Conservation (phyloP, 768 basidiomycete genomes). For the Phanerochaete sordida region DNA sequence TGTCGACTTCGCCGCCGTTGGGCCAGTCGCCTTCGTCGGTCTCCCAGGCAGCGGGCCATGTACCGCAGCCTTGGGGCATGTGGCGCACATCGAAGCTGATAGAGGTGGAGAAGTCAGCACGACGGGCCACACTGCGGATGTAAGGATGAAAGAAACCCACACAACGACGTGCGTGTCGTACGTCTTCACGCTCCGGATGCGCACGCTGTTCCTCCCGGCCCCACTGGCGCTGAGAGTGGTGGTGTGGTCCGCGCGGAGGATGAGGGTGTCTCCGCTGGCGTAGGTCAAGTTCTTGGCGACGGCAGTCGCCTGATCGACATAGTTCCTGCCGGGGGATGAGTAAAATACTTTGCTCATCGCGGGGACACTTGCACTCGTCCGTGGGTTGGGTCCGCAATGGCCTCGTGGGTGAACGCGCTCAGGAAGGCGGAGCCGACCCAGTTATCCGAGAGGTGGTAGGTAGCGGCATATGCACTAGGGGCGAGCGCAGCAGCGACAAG, state of each 20-base stretch:
- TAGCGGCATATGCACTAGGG: constrained; percentile 33
- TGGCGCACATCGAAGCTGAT: constrained; percentile 44
- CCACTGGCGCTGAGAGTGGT: constrained; percentile 43
- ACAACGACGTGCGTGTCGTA: constrained; percentile 43
- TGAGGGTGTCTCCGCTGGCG: constrained; percentile 47
- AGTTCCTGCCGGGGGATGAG: constrained; percentile 29
- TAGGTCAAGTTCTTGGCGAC: constrained; percentile 53
- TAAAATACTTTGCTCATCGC: neutral
- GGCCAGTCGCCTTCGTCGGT: constrained; percentile 47
- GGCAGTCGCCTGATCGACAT: constrained; percentile 47
- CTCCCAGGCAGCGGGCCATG: constrained; percentile 62
- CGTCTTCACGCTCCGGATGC: constrained; percentile 48
- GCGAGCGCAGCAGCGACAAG: constrained; percentile 3
- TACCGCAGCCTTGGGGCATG: constrained; percentile 51
- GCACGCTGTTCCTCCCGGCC: constrained; percentile 56
- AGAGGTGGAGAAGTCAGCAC: neutral
- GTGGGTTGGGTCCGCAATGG: constrained; percentile 58
- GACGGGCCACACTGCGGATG: neutral
- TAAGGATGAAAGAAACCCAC: constrained; percentile 16
- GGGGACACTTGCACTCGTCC: constrained; percentile 57
- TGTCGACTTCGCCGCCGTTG: constrained; percentile 36
- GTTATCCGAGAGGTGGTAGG: constrained; percentile 44
- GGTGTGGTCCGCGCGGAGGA: constrained; percentile 53
- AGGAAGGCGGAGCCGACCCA: constrained; percentile 46
- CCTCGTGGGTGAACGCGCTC: constrained; percentile 44